Evolutionary conservation across 2,329 filamentous ascomycete genomes (phyloP), one percentile per base, ranked within the genome.

Genomic region (Trichoderma arundinaceum): DNA sequence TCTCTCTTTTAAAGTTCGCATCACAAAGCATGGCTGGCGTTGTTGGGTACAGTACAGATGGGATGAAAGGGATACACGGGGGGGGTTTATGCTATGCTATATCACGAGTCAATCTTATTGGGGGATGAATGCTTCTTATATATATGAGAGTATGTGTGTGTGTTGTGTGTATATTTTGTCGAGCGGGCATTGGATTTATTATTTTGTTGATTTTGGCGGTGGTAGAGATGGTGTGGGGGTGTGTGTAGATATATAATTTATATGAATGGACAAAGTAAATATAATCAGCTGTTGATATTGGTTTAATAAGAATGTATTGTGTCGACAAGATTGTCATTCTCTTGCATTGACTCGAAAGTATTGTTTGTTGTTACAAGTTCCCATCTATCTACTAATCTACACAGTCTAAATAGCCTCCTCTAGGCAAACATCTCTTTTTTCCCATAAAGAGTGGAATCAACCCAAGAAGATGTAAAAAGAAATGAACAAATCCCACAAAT

Each of bases 11-110:
- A 3, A 6, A 4, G 9, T 56, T 28, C 17, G 61, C 32, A 41
- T 53, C 33, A 58, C 39, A 53, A 28, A 44, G 49, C 59, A 62
- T 53, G 44, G 28, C 44, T 53, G 63, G 63, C 63, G 63, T 65
- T 65, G 54, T n/a, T n/a, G n/a, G 60, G 63, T 51, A 52, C 17
- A 44, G 38, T 22, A 43, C 19, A 32, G 54, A 57, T 48, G 13
- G 53, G 44, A 35, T 41, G 33, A 41, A 41, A n/a, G 46, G 22
- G 32, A 65, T 43, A 43, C 19, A 57, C 32, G 51, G 41, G n/a
- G 41, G 6, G 41, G 41, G 5, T 2, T 28, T 53, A 19, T 61
- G 48, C 48, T 53, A 52, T 52, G 28, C 33, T 35, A 39, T 46
- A 39, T 38, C 17, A 38, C 44, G 44, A 33, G 54, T 57, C 54